A percentile compares a stretch with the other conserved stretches of the same genome.
These are phyloP conservation scores for Fusarium palustre DNA, from an alignment of 2,329 filamentous ascomycete genomes.

Conservation along the genomic window DNA sequence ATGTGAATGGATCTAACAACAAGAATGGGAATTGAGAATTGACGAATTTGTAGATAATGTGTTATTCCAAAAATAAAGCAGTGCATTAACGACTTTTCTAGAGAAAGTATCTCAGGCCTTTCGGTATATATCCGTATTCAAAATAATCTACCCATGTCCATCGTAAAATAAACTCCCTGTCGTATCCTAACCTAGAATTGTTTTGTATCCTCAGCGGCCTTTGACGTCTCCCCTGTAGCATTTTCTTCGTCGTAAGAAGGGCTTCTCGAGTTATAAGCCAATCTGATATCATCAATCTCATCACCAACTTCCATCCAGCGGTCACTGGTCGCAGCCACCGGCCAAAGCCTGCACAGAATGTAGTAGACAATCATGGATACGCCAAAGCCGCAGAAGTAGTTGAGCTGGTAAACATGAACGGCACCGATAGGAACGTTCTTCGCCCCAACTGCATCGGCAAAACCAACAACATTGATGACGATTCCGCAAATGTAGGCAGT, in stretches of 20 bases:
- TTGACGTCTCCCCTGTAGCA: slow-evolving; percentile 21
- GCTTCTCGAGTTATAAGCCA: slow-evolving; percentile 59
- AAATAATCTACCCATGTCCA: neutral
- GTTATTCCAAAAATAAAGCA: too few relatives aligned
- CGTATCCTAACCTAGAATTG: slow-evolving; percentile 17
- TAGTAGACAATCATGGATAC: slow-evolving; percentile 77
- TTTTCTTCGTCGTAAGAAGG: slow-evolving; percentile 56
- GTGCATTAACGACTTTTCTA: neutral
- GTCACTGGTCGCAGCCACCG: slow-evolving; percentile 79
- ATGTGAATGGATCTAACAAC: neutral
- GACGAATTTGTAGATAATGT: neutral
- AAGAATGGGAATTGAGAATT: neutral
- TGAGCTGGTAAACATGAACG: slow-evolving; percentile 87
- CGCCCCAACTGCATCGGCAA: slow-evolving; percentile 80
- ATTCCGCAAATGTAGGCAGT: slow-evolving; percentile 85
- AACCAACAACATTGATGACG: slow-evolving; percentile 90
- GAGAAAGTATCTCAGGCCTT: neutral
- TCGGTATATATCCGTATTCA: neutral
- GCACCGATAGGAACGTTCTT: slow-evolving; percentile 78
- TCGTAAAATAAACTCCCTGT: neutral
- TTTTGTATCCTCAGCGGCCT: slow-evolving; percentile 23
- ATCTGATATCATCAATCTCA: slow-evolving; percentile 65
- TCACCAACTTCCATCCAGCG: slow-evolving; percentile 82
- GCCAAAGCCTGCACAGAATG: slow-evolving; percentile 73
- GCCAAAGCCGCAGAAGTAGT: slow-evolving; percentile 88